Evolutionary conservation across 78 protist species (phyloP).

Genomic region (Chrysochromulina parva): DNA sequence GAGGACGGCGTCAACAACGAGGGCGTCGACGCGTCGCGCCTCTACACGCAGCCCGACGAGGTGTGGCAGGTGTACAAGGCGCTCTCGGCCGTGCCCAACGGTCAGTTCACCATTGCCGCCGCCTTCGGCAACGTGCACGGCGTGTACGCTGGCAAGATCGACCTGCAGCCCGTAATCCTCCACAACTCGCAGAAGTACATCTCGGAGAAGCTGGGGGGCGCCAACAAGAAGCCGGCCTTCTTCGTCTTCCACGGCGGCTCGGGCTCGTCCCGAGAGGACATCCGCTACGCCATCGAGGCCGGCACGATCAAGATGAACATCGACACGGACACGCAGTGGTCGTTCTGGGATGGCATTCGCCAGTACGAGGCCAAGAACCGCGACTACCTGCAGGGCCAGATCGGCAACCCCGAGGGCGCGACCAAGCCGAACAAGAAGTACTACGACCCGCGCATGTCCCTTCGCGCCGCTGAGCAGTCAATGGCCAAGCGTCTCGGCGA

Average conservation of each 20-base stretch:
- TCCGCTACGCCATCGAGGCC: slow-evolving; percentile 58
- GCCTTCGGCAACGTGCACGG: slow-evolving; percentile 82
- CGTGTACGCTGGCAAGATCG: slow-evolving; percentile 74
- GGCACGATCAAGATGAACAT: slow-evolving; percentile 79
- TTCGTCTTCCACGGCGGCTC: slow-evolving; percentile 82
- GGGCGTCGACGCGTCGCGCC: slow-evolving; percentile 41
- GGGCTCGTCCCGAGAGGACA: slow-evolving; percentile 62
- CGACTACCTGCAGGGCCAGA: slow-evolving; percentile 71
- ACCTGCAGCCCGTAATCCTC: slow-evolving; percentile 66
- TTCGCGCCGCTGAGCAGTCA: slow-evolving; percentile 63
- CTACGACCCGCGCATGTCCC: slow-evolving; percentile 75
- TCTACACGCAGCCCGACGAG: slow-evolving; percentile 75
- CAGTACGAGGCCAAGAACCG: slow-evolving; percentile 54
- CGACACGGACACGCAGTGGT: slow-evolving; percentile 83
- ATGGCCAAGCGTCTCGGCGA: slow-evolving; percentile 49
- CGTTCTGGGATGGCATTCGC: slow-evolving; percentile 62
- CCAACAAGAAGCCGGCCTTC: slow-evolving; percentile 47
- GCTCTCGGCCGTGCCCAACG: slow-evolving; percentile 38
- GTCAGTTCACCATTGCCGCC: slow-evolving; percentile 68
- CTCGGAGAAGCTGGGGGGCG: slow-evolving; percentile 36
- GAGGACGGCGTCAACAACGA: slow-evolving; percentile 79
- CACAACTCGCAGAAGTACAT: slow-evolving; percentile 61
- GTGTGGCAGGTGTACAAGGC: slow-evolving; percentile 55
- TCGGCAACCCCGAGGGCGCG: slow-evolving; percentile 71
- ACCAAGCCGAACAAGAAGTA: slow-evolving; percentile 75